Conservation (phyloP, 2,329 filamentous ascomycete genomes). For the Chaetomium globosum region DNA sequence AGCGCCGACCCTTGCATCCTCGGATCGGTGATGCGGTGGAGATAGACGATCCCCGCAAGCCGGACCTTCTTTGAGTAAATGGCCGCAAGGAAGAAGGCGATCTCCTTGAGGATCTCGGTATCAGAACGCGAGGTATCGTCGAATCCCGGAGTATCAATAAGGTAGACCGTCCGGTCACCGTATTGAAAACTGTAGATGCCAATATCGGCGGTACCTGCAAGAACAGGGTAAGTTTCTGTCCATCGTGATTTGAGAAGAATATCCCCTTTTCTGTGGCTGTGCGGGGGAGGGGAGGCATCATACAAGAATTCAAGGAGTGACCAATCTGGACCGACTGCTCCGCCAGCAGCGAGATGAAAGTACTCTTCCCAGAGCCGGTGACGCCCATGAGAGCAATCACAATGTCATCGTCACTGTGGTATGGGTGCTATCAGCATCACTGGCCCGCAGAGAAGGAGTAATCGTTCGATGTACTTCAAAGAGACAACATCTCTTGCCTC, state of each 20-base stretch:
- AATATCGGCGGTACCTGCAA: not conserved
- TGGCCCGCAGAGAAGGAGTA: not conserved
- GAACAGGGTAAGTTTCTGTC: not conserved
- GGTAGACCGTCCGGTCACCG: not conserved
- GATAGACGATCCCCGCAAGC: slow-evolving; percentile 11
- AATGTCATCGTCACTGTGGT: slow-evolving; percentile 1
- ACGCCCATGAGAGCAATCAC: slow-evolving; percentile 17
- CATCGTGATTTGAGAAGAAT: not conserved
- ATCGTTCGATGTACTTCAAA: not conserved
- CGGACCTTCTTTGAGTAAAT: not conserved
- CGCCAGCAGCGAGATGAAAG: slow-evolving; percentile 10
- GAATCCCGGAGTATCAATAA: not conserved
- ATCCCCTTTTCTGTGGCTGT: not conserved
- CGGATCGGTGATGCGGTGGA: slow-evolving; percentile 14
- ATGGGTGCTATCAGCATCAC: not conserved
- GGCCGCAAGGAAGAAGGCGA: not conserved
- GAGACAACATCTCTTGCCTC: not conserved
- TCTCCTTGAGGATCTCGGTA: not conserved
- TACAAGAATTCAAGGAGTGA: slow-evolving; percentile 1
- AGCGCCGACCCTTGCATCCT: slow-evolving; percentile 13
- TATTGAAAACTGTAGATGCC: not conserved
- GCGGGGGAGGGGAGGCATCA: not conserved
- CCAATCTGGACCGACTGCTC: slow-evolving; percentile 2
- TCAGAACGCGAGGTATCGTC: not conserved
- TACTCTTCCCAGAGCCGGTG: slow-evolving; percentile 10